Base-by-base conservation (phyloP, 1,284 basidiomycete genomes). In the Leccinum ponderosum region DNA sequence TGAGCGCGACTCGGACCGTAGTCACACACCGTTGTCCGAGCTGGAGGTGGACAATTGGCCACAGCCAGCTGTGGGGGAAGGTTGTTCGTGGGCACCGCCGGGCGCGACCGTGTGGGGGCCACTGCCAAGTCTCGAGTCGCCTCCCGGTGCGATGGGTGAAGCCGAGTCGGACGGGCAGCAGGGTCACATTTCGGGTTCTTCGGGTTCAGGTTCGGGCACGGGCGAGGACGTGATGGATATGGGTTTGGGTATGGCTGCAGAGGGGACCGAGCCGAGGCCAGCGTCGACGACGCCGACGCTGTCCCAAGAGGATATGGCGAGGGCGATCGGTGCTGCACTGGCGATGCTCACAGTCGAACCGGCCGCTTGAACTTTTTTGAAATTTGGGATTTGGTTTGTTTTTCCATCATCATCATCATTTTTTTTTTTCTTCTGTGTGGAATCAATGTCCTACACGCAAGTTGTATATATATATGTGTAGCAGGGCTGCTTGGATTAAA, bases 31-130 rank as follows among this genome's bases (percentile, higher is more conserved):
- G 15, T 9, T 65, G 50, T 57, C 58, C 1, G 62, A 62, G 29
- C 1, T 48, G 44, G 69, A 64, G 25, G 57, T 2, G 8, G 58
- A 55, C 12, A 14, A 62, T n/a, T 73, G 72, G 72, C 72, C 74
- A 3, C 72, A 75, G 44, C 74, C 74, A 0, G 70, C 55, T 20
- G 67, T 75, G 7, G 74, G 73, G 1, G 74, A 74, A 42, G 65
- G 52, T 52, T 72, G 66, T 31, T 53, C 61, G 56, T 71, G 71
- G 74, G 64, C 50, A 27, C 72, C 72, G 0, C 63, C 60, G 1
- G 53, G 50, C 8, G 22, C 35, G 22, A 20, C 31, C 17, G 4
- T 15, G 31, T 33, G 52, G 52, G 29, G 25, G 22, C 27, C 22
- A n/a, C 1, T 17, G n/a, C n/a, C n/a, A 1, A n/a, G 27, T 31